A percentile compares a stretch with the other conserved stretches of the same genome.
These are phyloP conservation scores for Clitocybe nebularis DNA, from an alignment of 1,284 basidiomycete genomes.

Conservation along the genomic window DNA sequence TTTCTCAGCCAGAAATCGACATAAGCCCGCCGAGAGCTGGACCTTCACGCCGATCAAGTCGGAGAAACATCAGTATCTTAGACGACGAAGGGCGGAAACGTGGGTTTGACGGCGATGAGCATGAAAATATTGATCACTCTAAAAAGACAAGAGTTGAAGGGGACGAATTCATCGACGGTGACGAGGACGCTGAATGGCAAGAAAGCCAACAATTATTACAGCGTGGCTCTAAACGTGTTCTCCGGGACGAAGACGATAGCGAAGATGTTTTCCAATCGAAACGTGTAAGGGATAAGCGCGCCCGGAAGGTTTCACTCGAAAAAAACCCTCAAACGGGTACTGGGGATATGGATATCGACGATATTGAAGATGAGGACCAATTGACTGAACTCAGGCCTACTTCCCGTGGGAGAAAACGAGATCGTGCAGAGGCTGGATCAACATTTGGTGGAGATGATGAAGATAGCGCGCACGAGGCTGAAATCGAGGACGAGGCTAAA, in stretches of 20 bases:
- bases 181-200: slow-evolving; percentile 42
- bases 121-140: slow-evolving; percentile 36
- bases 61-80: slow-evolving; percentile 23
- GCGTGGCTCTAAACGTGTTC: slow-evolving; percentile 48
- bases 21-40: slow-evolving; percentile 18
- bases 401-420: slow-evolving; percentile 70
- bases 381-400: slow-evolving; percentile 28
- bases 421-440: slow-evolving; percentile 67
- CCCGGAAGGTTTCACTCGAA: slow-evolving; percentile 44
- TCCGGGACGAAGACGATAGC: slow-evolving; percentile 38
- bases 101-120: slow-evolving; percentile 36
- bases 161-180: slow-evolving; percentile 41
- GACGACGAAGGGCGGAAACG: slow-evolving; percentile 33
- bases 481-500: slow-evolving; percentile 30
- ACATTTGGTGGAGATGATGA: slow-evolving; percentile 65
- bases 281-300: slow-evolving; percentile 38
- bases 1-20: slow-evolving; percentile 18
- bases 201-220: slow-evolving; percentile 22
- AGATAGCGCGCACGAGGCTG: slow-evolving; percentile 32
- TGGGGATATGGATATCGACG: slow-evolving; percentile 41
- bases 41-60: slow-evolving; percentile 24
- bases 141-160: slow-evolving; percentile 52
- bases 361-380: slow-evolving; percentile 33
- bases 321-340: slow-evolving; percentile 26
- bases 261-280: slow-evolving; percentile 29